Base-by-base conservation (phyloP, 2,329 filamentous ascomycete genomes). In the Samsoniella hepiali region DNA sequence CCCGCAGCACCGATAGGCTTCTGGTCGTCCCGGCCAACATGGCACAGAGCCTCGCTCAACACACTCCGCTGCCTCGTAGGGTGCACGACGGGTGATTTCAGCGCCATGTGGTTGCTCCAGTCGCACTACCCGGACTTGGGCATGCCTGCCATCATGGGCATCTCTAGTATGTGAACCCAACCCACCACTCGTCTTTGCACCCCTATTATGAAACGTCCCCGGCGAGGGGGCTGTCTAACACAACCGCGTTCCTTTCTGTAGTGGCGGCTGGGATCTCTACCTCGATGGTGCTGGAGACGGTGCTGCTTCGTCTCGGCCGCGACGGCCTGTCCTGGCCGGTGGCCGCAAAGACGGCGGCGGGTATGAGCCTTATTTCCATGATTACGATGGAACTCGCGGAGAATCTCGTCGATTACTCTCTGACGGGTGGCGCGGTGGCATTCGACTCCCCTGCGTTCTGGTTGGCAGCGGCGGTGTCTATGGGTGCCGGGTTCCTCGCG, bases 311-410 rank as follows among this genome's bases (percentile, higher is more conserved):
- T 0, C 67, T 75, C 1, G 83, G 83, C 1, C 75, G 74, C 1
- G 83, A 86, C 60, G 69, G 72, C 8, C 71, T 86, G 0, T 66
- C 79, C 0, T 84, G 81, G 82, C 63, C 68, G 0, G 68, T 67
- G 1, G 83, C 84, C 0, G 76, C 74, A 3, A 80, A 75, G 51
- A 85, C 83, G 0, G 84, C 84, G 0, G 78, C 80, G 29, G 84
- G 84, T 1, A 86, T 86, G 84, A 85, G 83, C 63, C 71, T 84
- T 55, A 79, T 85, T 10, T 85, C 83, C 0, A 86, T 86, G 84
- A 10, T 84, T 2, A 81, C 83, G 0, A 86, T 86, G 83, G 83
- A 86, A 68, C 65, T 76, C 3, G 82, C 79, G 0, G 79, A 85
- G 67, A 86, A 86, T 65, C 65, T 74, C 0, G 82, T 86, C 3